These are phyloP conservation scores for Apiospora koreana DNA, from an alignment of 2,329 filamentous ascomycete genomes.

Conservation along the genomic window DNA sequence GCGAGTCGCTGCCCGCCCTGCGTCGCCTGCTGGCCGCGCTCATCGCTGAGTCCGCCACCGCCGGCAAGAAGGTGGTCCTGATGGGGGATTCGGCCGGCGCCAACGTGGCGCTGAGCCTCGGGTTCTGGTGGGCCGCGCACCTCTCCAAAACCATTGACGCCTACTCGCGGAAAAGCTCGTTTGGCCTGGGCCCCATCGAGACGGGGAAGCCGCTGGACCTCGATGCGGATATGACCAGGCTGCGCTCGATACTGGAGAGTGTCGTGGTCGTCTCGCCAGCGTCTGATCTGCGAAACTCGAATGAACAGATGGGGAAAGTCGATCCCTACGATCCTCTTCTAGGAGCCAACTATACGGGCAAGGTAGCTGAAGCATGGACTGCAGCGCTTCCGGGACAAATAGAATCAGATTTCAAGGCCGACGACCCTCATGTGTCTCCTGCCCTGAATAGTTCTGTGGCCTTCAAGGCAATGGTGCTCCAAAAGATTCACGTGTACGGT, in stretches of 20 bases:
- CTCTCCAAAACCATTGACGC: slow-evolving; percentile 10
- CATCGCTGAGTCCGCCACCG: slow-evolving; percentile 37
- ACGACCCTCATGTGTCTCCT: slow-evolving; percentile 50
- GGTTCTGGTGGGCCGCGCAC: slow-evolving; percentile 22
- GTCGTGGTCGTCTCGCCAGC: slow-evolving; percentile 22
- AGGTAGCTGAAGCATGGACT: slow-evolving; percentile 43
- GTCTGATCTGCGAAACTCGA: slow-evolving; percentile 44
- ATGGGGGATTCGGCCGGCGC: slow-evolving; percentile 52
- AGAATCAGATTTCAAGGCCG: slow-evolving; percentile 1
- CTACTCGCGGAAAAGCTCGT: not conserved
- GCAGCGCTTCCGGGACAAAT: slow-evolving; percentile 36
- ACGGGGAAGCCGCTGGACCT: slow-evolving; percentile 3
- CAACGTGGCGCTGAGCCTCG: slow-evolving; percentile 43
- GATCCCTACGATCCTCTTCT: slow-evolving; percentile 48
- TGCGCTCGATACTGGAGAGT: slow-evolving; percentile 13
- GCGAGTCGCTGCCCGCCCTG: slow-evolving; percentile 47
- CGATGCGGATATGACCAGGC: not conserved
- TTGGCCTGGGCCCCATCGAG: not conserved
- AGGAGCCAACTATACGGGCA: slow-evolving; percentile 39
- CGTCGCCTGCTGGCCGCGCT: slow-evolving; percentile 44
- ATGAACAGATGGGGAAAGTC: slow-evolving; percentile 42
- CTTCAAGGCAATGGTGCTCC: slow-evolving; percentile 38
- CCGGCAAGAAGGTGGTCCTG: slow-evolving; percentile 46
- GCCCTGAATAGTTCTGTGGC: slow-evolving; percentile 8
- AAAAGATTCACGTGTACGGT: slow-evolving; percentile 52